These are phyloP conservation scores for Nicotiana tabacum DNA, from an alignment of 257 asterid genomes.

Conservation along the genomic window DNA sequence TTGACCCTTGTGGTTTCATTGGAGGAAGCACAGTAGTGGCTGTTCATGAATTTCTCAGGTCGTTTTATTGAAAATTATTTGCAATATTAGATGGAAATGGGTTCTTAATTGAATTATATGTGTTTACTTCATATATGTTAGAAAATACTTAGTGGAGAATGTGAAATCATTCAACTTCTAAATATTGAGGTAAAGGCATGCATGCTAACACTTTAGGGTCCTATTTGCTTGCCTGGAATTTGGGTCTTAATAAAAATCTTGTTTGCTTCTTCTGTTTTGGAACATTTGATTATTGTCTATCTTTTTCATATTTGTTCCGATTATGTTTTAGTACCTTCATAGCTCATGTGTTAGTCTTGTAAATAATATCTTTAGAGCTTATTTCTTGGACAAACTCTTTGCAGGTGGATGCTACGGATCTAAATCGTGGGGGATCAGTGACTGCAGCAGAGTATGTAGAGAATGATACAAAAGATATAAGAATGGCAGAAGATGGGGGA, in stretches of 20 bases:
- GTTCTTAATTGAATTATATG: not conserved
- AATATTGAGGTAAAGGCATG: not conserved
- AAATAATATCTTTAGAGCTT: constrained; percentile 11
- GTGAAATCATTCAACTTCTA: not conserved
- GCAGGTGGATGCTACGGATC: constrained; percentile 33
- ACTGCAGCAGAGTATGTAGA: constrained; percentile 26
- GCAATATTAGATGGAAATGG: not conserved
- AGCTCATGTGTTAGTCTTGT: not conserved
- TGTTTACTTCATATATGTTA: not conserved
- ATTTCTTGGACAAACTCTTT: constrained; percentile 12
- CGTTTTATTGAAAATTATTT: not conserved
- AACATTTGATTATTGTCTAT: not conserved
- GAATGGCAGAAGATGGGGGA: constrained; percentile 54
- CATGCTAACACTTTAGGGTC: not conserved
- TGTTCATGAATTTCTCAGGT: not conserved
- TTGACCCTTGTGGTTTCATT: not conserved
- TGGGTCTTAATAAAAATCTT: not conserved
- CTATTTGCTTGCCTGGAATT: not conserved
- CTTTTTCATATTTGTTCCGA: not conserved
- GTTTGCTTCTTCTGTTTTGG: not conserved
- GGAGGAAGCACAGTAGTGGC: not conserved
- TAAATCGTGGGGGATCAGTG: constrained; percentile 12
- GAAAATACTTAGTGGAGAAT: not conserved
- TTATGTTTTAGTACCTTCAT: not conserved
- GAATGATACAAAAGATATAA: constrained; percentile 31